Conservation (phyloP, 331 rosid genomes). For the Spiraea crenata region DNA sequence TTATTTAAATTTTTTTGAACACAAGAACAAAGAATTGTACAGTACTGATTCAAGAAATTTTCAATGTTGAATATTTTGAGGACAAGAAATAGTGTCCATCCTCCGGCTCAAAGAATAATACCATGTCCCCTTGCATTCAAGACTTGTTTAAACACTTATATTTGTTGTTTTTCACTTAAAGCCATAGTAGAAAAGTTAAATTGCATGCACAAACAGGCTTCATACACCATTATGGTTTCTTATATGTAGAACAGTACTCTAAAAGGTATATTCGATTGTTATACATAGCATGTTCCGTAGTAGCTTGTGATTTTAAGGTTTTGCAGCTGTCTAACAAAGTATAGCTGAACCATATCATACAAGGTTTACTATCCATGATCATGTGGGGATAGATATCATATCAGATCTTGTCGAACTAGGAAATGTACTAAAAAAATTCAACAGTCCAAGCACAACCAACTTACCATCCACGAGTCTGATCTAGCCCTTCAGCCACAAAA, state of each 20-base stretch:
- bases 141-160: neutral
- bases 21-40: too few species aligned
- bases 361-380: neutral
- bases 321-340: too few species aligned
- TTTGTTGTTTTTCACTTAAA: neutral
- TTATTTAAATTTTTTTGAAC: too few species aligned
- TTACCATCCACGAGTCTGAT: slow-evolving; percentile 99
- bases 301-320: neutral
- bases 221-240: neutral
- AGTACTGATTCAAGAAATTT: too few species aligned
- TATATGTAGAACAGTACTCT: neutral
- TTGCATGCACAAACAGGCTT: too few species aligned
- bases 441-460: slow-evolving; percentile 15
- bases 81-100: too few species aligned
- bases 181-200: neutral
- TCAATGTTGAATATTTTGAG: too few species aligned
- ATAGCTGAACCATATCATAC: too few species aligned
- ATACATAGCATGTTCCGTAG: neutral
- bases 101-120: too few species aligned
- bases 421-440: neutral
- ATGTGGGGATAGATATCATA: neutral
- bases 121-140: too few species aligned
- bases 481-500: slow-evolving; percentile 97
- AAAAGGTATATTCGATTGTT: neutral
- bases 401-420: neutral